phyloP scores from a whole-genome alignment of 768 basidiomycete genomes.

The Lactarius tabidus region DNA sequence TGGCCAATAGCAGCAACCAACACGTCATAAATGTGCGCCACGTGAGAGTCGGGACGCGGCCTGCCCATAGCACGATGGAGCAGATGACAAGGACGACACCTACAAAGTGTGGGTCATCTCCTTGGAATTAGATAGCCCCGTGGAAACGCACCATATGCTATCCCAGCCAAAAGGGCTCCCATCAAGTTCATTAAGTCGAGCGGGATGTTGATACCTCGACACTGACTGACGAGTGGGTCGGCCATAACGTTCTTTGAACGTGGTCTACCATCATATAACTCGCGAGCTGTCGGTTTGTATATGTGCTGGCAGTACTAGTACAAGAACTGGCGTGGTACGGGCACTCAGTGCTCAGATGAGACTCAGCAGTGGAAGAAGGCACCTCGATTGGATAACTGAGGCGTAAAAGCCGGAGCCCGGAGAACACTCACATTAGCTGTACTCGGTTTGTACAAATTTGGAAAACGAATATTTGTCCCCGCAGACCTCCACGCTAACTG shows the following conservation, averaged over 20 bases:
- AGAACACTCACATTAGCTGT: not conserved
- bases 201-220: slow-evolving; percentile 4
- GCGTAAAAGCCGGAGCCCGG: too few relatives aligned
- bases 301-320: slow-evolving; percentile 9
- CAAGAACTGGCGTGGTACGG: slow-evolving; percentile 20
- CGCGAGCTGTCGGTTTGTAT: slow-evolving; percentile 6
- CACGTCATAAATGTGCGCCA: slow-evolving; percentile 10
- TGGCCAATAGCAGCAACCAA: slow-evolving; percentile 22
- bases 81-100: slow-evolving; percentile 26
- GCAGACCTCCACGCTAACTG: not conserved
- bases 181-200: slow-evolving; percentile 23
- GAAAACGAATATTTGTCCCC: not conserved
- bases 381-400: not conserved
- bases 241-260: slow-evolving; percentile 9
- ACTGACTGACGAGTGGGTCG: not conserved
- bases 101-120: not conserved
- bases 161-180: slow-evolving; percentile 28
- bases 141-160: slow-evolving; percentile 29
- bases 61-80: slow-evolving; percentile 8
- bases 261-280: not conserved
- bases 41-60: not conserved
- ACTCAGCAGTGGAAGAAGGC: not conserved
- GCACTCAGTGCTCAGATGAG: not conserved
- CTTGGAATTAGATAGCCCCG: not conserved
- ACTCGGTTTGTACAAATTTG: not conserved